Evolutionary conservation across 257 asterid genomes (phyloP), one percentile per base, ranked within the genome.

Genomic region (Penstemon eatonii): DNA sequence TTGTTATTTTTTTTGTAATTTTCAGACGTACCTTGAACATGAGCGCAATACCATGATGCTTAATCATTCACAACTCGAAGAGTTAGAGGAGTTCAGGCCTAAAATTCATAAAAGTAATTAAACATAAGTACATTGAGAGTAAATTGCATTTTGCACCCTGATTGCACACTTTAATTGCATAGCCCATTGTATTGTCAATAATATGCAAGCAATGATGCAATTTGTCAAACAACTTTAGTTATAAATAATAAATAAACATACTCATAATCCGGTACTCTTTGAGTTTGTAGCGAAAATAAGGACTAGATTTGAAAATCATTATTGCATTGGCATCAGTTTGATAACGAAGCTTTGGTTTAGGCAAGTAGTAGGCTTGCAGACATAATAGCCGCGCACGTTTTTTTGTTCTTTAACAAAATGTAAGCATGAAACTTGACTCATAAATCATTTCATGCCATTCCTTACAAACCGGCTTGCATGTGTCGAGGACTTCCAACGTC

Each of bases 21-120:
- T 86, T 18, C 80, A 82, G 83, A 81, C 74, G 65, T 80, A 66
- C 53, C 75, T 83, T 67, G 96, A 89, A 74, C 88, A 79, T 65
- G 96, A 92, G 80, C 69, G 75, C 75, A 84, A 78, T 79, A 78
- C 74, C 41, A 79, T 82, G 82, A 84, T 70, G 80, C 76, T 69
- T 66, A n/a, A n/a, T n/a, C n/a, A n/a, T n/a, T n/a, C n/a, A n/a
- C n/a, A n/a, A n/a, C n/a, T 87, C 77, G 89, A 89, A 83, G 18
- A 15, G 18, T 15, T 15, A 15, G 18, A 15, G 18, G 18, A 15
- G 18, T 0, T 25, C 33, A 25, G 33, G 33, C 33, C 33, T 1
- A 25, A 25, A 25, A 25, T 25, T 25, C 33, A 1, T 25, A 1
- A 25, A 25, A 25, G 33, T 25, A 25, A 25, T 25, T 25, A 25